Base-by-base conservation (phyloP, 371 early-diverging fungal species). In the Rhizopus stolonifer region DNA sequence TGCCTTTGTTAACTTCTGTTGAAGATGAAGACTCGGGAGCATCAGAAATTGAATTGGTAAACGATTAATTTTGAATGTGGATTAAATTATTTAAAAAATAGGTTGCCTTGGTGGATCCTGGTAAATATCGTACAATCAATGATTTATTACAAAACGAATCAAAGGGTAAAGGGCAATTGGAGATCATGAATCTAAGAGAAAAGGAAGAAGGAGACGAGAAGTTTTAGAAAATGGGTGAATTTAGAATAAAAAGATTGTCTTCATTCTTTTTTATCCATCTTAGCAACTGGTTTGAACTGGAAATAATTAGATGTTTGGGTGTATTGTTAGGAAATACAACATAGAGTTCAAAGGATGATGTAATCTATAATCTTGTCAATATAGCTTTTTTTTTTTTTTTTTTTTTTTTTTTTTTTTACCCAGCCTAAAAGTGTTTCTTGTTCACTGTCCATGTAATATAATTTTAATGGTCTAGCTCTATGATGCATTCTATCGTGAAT, bases 61-160 rank as follows among this genome's bases (percentile, higher is more conserved):
- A 78, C 10, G 8, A 19, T 2, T 23, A 10, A 17, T 13, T 32
- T 11, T 0, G 2, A 22, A 4, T 25, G 3, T 29, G 6, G 17
- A 29, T 34, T 14, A 4, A 33, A 33, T n/a, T n/a, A 22, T 13
- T 51, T 38, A 31, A 42, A 34, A 23, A 29, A 15, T 70, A 92
- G 93, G 75, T 85, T 36, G 84, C 88, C 47, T 61, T 91, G 50
- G 88, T 96, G 50, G 96, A 96, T 73, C 99, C 99, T 2, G 97
- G 99, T 43, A 86, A 94, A 57, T 96, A 90, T 69, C 78, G 94
- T 38, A 66, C 67, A 2, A 80, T 98, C 33, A 84, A 78, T 33
- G 95, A 96, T 33, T 60, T 93, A 47, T 58, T 98, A 56, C 82
- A 85, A 50, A 60, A 72, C 8, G 95, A 94, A 61, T 85, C 90